Conservation (phyloP, 306 rosid species). For the Trifolium subterraneum region DNA sequence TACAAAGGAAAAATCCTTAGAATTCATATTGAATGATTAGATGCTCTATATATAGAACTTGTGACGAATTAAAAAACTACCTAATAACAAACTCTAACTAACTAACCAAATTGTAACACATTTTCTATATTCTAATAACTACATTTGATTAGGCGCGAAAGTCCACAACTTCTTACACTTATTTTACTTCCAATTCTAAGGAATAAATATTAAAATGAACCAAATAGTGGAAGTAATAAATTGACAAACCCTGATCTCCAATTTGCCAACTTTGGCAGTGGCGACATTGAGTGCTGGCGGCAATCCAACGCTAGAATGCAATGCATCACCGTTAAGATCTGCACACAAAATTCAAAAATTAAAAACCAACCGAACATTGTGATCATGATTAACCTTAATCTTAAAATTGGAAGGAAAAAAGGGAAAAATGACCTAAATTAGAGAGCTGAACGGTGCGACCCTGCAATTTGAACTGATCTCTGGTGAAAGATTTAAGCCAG, state of each 20-base stretch:
- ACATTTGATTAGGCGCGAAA: constrained; percentile 11
- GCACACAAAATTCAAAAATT: constrained; percentile 18
- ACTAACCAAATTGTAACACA: too few relatives aligned
- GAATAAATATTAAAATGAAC: constrained; percentile 10
- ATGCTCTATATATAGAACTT: too few relatives aligned
- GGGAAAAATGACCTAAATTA: constrained; percentile 66
- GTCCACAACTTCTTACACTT: constrained; percentile 4
- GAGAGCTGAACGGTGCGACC: constrained; percentile 89
- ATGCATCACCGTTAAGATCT: constrained; percentile 90
- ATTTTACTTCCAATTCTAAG: constrained; percentile 16
- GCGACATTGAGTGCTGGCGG: constrained; percentile 84
- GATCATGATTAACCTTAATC: constrained; percentile 15
- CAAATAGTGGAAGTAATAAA: neutral
- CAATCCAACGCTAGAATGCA: constrained; percentile 92
- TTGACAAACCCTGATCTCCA: constrained; percentile 80
- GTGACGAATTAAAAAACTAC: too few relatives aligned
- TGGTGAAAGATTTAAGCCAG: constrained; percentile 90
- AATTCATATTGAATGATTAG: too few relatives aligned
- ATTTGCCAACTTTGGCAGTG: constrained; percentile 81
- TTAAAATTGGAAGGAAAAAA: neutral
- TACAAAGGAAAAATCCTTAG: too few relatives aligned
- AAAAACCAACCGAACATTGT: constrained; percentile 9
- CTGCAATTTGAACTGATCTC: constrained; percentile 94
- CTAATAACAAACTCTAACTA: too few relatives aligned
- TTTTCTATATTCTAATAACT: too few relatives aligned